These are phyloP conservation scores for Zelonia costaricensis DNA, from an alignment of 208 protist genomes.

Conservation along the genomic window DNA sequence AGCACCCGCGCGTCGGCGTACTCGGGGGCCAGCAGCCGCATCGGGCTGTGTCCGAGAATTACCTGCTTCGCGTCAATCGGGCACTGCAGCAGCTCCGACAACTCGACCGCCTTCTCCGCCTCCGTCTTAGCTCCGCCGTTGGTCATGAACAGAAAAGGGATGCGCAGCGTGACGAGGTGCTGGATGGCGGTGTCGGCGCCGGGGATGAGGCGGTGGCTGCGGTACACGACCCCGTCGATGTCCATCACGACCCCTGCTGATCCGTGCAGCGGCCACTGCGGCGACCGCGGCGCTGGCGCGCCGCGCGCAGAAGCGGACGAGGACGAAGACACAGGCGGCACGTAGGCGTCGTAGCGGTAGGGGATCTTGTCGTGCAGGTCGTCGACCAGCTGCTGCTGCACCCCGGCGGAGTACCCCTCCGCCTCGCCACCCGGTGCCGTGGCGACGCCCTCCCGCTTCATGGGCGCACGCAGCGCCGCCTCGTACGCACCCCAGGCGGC, in stretches of 20 bases:
- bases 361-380: constrained; percentile 79
- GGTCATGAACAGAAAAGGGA: constrained; percentile 88
- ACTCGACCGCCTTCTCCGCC: constrained; percentile 70
- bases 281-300: neutral
- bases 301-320: neutral
- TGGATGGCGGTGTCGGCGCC: constrained; percentile 72
- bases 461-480: constrained; percentile 10
- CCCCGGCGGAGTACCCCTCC: constrained; percentile 41
- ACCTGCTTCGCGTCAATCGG: constrained; percentile 61
- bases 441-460: neutral
- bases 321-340: constrained; percentile 13
- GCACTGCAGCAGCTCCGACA: constrained; percentile 62
- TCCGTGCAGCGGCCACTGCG: constrained; percentile 77
- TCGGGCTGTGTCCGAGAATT: constrained; percentile 76
- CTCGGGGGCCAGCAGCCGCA: constrained; percentile 61
- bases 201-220: constrained; percentile 63
- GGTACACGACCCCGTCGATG: constrained; percentile 82
- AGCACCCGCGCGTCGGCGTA: constrained; percentile 60
- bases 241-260: constrained; percentile 81
- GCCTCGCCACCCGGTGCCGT: neutral
- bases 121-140: constrained; percentile 72
- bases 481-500: constrained; percentile 82
- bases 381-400: constrained; percentile 38
- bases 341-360: constrained; percentile 63
- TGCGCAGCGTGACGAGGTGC: constrained; percentile 53